Evolutionary conservation across 495 filamentous ascomycete species (phyloP), one percentile per base, ranked within the genome.

Genomic region (Mycothermus thermophilus): DNA sequence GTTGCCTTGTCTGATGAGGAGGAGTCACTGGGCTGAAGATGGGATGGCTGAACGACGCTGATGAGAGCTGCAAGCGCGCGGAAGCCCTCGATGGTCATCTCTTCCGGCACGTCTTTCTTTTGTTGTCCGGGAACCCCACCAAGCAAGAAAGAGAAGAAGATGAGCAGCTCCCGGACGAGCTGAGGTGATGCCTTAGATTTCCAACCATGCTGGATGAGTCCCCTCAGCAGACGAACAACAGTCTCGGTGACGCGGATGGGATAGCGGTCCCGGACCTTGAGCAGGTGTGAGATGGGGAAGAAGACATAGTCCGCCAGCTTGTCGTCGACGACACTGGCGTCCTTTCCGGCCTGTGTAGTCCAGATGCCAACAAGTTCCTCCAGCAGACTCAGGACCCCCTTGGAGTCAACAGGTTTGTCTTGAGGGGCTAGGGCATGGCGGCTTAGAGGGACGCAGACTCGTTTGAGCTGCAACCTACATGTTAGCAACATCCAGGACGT

Each of bases 271-370:
- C 77, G 77, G 32, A 75, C 68, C 36, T 81, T 77, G 43, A 99
- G 79, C 31, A 96, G 74, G 41, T 92, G 80, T 2, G 82, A 83
- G 0, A 99, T 60, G 0, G 90, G 90, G 45, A 93, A 90, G 66
- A 96, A 96, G 44, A 80, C 72, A 62, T 94, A 99, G 54, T 95
- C 84, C 6, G 86, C 90, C 17, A 95, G 60, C 54, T 83, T 85
- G 34, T 74, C 66, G 50, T 94, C 83, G 8, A 95, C 61, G 1
- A 66, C 59, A 12, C 61, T 55, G 22, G 69, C 60, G 43, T 65
- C 57, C 30, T 62, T 58, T 29, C 40, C 49, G 24, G 63, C 60
- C 44, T 80, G 63, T 22, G 60, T 51, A 4, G 65, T 54, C 16
- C 92, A 57, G 13, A 68, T 47, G 10, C 44, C 37, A 27, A 64